Evolutionary conservation across 1,284 basidiomycete genomes (phyloP).

Genomic region (Crucibulum parvulum): DNA sequence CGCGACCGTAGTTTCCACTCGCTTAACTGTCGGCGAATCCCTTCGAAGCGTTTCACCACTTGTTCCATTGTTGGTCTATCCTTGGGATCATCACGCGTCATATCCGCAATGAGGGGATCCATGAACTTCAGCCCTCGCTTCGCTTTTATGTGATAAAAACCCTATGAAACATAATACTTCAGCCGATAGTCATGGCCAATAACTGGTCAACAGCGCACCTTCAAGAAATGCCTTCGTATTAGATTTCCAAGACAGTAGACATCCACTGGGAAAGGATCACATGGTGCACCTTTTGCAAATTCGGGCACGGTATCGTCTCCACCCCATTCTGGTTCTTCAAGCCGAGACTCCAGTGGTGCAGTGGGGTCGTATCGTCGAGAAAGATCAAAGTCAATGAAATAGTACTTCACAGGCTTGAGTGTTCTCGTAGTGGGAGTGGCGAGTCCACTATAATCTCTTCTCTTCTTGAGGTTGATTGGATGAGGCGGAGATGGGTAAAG

Average conservation of each 20-base stretch:
- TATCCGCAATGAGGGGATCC: neutral
- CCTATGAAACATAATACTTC: no score
- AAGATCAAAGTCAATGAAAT: conserved; percentile 17
- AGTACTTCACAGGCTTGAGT: conserved; percentile 14
- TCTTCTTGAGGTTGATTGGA: conserved; percentile 11
- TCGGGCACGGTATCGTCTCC: conserved; percentile 17
- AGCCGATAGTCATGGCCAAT: no score
- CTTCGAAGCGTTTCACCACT: neutral
- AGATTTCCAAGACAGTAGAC: conserved; percentile 27
- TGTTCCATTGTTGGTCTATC: neutral
- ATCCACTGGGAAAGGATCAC: conserved; percentile 25
- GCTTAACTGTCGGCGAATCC: neutral
- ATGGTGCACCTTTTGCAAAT: neutral
- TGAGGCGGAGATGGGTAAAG: conserved; percentile 32
- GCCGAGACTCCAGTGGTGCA: neutral
- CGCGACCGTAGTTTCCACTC: neutral
- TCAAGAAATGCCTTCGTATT: conserved; percentile 3
- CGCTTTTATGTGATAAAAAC: no score
- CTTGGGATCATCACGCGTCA: neutral
- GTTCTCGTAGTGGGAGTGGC: conserved; percentile 10
- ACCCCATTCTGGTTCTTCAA: conserved; percentile 10
- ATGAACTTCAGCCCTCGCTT: neutral
- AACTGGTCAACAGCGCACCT: neutral
- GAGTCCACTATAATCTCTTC: conserved; percentile 3
- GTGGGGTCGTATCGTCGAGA: conserved; percentile 13